Base-by-base conservation (phyloP, 1,139 yeast species). In the Nadsonia starkeyi-henricii region DNA sequence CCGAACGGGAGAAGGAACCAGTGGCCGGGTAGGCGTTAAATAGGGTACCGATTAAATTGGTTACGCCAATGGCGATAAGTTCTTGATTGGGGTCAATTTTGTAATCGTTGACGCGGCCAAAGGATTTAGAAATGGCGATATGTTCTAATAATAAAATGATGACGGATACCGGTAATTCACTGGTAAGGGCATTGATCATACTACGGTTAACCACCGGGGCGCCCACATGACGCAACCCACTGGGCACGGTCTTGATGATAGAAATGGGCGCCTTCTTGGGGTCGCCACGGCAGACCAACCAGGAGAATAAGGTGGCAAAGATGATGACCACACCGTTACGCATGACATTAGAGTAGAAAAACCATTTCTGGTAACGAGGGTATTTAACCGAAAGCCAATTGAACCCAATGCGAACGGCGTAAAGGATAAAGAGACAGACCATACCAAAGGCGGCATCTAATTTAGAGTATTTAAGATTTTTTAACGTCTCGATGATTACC, bases 21-120 rank as follows among this genome's bases (percentile, higher is more conserved):
- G 97, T 89, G 12, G 96, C 89, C 17, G 97, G 97, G 63, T 89
- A 89, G 9, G 96, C 96, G 59, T 78, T 74, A 73, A 89, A 89
- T 62, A 88, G 85, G 23, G 95, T 85, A 57, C 96, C 96, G 57
- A 89, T 74, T 63, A 88, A 72, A 67, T 89, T 89, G 51, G 91
- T 83, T 45, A 84, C 84, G 62, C 97, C 97, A 66, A 89, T 89
- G 42, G 97, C 96, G 62, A 89, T 77, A 53, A 89, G 75, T 64
- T 89, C 97, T 69, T 89, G 97, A 67, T 89, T 89, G 45, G 97
- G 96, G 52, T 80, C 75, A 60, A 89, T 82, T 60, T 85, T 85
- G 67, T 89, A 89, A 63, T 85, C 95, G 62, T 89, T 88, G 57
- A 88, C 71, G 67, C 96, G 77, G 53, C 96, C 97, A 62, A 89